These are phyloP conservation scores for Mortierella sp. DNA, from an alignment of 371 early-diverging fungal genomes.

Conservation along the genomic window DNA sequence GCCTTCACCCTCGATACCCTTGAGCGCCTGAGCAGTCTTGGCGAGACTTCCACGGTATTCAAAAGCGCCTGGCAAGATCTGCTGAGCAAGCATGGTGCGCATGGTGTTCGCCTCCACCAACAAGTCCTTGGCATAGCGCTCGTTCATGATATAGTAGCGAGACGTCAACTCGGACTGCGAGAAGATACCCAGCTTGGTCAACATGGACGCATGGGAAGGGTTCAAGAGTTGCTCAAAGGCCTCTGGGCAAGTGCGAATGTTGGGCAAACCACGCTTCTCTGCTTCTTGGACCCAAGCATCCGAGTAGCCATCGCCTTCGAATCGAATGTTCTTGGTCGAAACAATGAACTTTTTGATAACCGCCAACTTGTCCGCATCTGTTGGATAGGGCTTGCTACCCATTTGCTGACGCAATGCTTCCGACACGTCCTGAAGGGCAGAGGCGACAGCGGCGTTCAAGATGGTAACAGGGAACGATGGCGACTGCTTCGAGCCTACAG, in stretches of 20 bases:
- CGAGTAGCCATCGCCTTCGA: slow-evolving; percentile 97
- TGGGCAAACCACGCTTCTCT: slow-evolving; percentile 90
- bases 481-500: slow-evolving; percentile 97
- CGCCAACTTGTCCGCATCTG: slow-evolving; percentile 86
- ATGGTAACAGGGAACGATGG: slow-evolving; percentile 95
- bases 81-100: slow-evolving; percentile 79
- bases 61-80: slow-evolving; percentile 90
- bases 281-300: slow-evolving; percentile 84
- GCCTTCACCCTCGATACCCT: slow-evolving; percentile 65
- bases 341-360: slow-evolving; percentile 89
- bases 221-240: slow-evolving; percentile 86
- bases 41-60: slow-evolving; percentile 89
- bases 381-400: slow-evolving; percentile 81
- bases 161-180: slow-evolving; percentile 88
- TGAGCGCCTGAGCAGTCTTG: slow-evolving; percentile 77
- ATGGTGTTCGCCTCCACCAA: slow-evolving; percentile 96
- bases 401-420: slow-evolving; percentile 77
- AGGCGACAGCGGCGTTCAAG: slow-evolving; percentile 93
- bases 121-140: slow-evolving; percentile 96
- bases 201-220: slow-evolving; percentile 77
- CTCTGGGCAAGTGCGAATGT: slow-evolving; percentile 87
- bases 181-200: slow-evolving; percentile 85
- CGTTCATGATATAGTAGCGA: slow-evolving; percentile 93
- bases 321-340: slow-evolving; percentile 88
- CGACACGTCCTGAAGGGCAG: slow-evolving; percentile 79